These are phyloP conservation scores for Pugionium dolabratum DNA, from an alignment of 345 rosid genomes.

Conservation along the genomic window DNA sequence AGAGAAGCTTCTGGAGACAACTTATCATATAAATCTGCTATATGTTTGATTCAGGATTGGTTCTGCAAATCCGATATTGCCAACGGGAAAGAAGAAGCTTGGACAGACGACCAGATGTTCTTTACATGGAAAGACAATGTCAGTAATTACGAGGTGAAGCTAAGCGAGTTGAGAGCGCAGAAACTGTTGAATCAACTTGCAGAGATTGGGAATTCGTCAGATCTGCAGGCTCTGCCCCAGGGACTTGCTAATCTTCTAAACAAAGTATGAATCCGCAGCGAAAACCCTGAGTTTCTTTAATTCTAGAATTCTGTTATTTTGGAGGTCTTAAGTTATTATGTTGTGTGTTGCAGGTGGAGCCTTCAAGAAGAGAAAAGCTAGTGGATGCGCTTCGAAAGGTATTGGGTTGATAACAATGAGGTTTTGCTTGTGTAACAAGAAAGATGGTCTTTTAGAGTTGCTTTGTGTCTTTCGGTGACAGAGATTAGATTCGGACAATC, in stretches of 20 bases:
- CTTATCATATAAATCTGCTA: conserved; percentile 63
- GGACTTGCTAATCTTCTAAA: conserved; percentile 82
- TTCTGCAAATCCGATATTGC: conserved; percentile 64
- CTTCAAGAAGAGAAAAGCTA: conserved; percentile 54
- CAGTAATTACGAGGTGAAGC: conserved; percentile 58
- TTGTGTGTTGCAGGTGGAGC: conserved; percentile 76
- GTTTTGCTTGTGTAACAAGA: conserved; percentile 21
- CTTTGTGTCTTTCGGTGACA: neutral
- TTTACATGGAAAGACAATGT: conserved; percentile 71
- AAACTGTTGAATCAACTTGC: conserved; percentile 69
- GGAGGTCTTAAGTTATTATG: conserved; percentile 1
- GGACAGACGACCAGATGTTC: conserved; percentile 84
- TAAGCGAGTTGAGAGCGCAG: conserved; percentile 72
- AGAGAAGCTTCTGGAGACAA: conserved; percentile 70
- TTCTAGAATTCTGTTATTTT: neutral
- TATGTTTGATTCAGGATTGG: conserved; percentile 73
- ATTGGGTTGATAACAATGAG: conserved; percentile 42
- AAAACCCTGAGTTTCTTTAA: neutral
- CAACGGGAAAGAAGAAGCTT: conserved; percentile 57
- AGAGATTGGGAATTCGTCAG: conserved; percentile 68
- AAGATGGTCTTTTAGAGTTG: neutral
- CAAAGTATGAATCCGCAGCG: conserved; percentile 52
- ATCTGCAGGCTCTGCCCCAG: conserved; percentile 82
- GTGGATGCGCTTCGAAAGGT: conserved; percentile 61
- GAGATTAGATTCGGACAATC: neutral